Evolutionary conservation across 148 eudicot species (phyloP), one percentile per base, ranked within the genome.

Genomic region (Rhododendron kiyosumense): DNA sequence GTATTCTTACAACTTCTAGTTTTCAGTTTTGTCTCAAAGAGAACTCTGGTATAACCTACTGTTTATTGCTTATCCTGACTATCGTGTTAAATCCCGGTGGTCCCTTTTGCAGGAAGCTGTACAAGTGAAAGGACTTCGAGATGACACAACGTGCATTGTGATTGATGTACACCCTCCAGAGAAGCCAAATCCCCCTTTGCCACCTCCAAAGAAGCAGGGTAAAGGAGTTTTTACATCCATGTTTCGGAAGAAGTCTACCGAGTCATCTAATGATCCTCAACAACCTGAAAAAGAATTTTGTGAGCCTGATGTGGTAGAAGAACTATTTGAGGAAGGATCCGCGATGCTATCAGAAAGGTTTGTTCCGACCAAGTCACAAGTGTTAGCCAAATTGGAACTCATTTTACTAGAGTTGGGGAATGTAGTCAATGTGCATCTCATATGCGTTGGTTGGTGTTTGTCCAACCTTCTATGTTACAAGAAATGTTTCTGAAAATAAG

Each of bases 131-230:
- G 99, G 99, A 85, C 91, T 97, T 61, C 90, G 98, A 86, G 99
- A 97, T 90, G 99, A 97, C 88, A 97, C 99, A 85, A 97, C 99
- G 78, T 95, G 99, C 89, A 95, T 97, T 84, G 98, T 97, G 41
- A 90, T 97, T 69, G 98, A 97, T 85, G 87, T 97, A 78, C 85
- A 85, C 69, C 96, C 93, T 79, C 93, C 91, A 18, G 95, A 93
- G 87, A 97, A 95, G 88, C 87, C 84, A 86, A 89, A 82, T 54
- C 91, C 94, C 78, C 91, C 95, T 41, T 28, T 91, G 87, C 92
- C 93, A 52, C 92, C 98, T 59, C 93, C 89, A 52, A 97, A 94
- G 89, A 97, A 94, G 90, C 91, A 89, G 32, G 93, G 98, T 48
- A 97, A 90, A 92, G 90, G 95, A 82, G 95, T 94, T 41, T 94